Evolutionary conservation across 805 yeast genomes (phyloP).

Genomic region (Candida oleophila): DNA sequence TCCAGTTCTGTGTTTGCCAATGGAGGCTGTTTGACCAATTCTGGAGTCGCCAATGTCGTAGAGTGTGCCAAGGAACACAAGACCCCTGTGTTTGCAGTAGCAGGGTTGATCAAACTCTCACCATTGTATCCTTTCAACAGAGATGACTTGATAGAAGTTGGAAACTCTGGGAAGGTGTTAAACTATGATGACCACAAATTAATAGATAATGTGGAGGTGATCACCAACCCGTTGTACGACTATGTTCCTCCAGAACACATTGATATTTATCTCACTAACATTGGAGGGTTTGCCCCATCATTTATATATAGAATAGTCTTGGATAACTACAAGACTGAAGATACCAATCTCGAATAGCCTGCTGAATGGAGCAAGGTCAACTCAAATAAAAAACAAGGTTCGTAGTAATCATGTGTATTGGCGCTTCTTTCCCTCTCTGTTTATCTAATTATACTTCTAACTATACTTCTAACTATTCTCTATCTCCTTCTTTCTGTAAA

Average conservation of each 20-base stretch:
- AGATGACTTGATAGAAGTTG: constrained; percentile 82
- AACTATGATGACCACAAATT: constrained; percentile 69
- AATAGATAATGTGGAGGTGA: constrained; percentile 71
- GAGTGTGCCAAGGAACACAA: constrained; percentile 93
- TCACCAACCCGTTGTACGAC: constrained; percentile 83
- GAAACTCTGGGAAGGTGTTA: constrained; percentile 87
- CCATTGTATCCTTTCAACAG: constrained; percentile 90
- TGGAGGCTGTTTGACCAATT: constrained; percentile 87
- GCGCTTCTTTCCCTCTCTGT: not conserved
- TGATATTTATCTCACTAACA: constrained; percentile 90
- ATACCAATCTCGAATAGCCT: constrained; percentile 61
- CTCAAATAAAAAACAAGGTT: not conserved
- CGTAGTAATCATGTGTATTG: not conserved
- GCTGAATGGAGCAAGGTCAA: not conserved
- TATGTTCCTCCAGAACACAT: constrained; percentile 92
- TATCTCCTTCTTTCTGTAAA: not conserved
- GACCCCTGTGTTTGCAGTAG: constrained; percentile 95
- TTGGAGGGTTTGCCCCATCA: constrained; percentile 96
- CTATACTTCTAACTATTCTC: not conserved
- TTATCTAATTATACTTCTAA: not conserved
- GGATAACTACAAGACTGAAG: constrained; percentile 89
- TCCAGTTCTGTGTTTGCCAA: constrained; percentile 91
- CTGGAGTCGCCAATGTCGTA: constrained; percentile 91
- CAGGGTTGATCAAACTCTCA: constrained; percentile 89
- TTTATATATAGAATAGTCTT: constrained; percentile 92